Evolutionary conservation across 2,329 filamentous ascomycete genomes (phyloP).

Genomic region (Aureobasidium sp.): DNA sequence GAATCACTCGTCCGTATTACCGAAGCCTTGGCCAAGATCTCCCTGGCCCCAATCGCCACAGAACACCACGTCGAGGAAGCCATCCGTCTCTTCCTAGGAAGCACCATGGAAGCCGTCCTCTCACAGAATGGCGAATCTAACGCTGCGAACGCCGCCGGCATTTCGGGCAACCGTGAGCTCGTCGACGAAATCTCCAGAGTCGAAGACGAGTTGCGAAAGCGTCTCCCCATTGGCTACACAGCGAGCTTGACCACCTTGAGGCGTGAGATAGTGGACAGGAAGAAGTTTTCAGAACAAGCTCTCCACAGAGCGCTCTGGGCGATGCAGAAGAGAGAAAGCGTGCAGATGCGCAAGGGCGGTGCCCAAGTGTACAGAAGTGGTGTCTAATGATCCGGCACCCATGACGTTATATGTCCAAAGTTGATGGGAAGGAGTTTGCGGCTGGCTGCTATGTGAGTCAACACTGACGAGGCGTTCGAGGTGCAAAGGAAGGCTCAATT

Average conservation of each 20-base stretch:
- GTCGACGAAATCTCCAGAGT: constrained; percentile 84
- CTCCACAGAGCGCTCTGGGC: constrained; percentile 80
- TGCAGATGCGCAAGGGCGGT: constrained; percentile 72
- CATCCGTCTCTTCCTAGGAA: constrained; percentile 90
- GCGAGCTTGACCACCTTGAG: constrained; percentile 80
- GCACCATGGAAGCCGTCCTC: constrained; percentile 89
- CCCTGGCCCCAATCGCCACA: constrained; percentile 76
- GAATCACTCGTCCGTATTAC: constrained; percentile 97
- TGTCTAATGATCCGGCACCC: background rate
- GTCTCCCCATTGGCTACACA: constrained; percentile 87
- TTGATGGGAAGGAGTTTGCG: background rate
- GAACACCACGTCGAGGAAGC: constrained; percentile 95
- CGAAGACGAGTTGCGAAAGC: constrained; percentile 78
- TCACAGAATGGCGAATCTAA: constrained; percentile 27
- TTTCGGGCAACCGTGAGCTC: constrained; percentile 71
- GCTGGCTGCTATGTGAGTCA: background rate
- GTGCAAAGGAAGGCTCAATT: background rate
- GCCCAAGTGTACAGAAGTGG: constrained; percentile 58
- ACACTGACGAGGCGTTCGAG: background rate
- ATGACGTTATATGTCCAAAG: background rate
- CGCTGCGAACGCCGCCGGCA: constrained; percentile 69
- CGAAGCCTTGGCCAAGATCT: constrained; percentile 87
- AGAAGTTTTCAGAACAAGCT: constrained; percentile 81
- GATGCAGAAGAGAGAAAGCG: constrained; percentile 78
- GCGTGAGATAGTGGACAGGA: constrained; percentile 85